A percentile compares a stretch with the other conserved stretches of the same genome.
Conservation (phyloP, 2,329 filamentous ascomycete genomes). For the Aspergillus sp. region DNA sequence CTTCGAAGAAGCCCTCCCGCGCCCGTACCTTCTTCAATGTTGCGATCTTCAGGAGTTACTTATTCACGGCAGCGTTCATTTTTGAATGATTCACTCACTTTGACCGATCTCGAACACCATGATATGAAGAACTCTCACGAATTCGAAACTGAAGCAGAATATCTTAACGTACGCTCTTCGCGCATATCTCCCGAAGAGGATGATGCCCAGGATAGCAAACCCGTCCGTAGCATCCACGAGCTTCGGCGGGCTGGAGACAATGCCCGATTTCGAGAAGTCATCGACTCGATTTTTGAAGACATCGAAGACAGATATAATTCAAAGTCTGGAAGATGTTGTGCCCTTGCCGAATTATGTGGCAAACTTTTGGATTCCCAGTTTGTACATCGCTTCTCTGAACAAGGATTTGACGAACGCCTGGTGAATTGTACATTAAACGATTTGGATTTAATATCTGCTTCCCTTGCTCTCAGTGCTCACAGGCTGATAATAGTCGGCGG, state of each 20-base stretch:
- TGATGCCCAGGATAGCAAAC: slow-evolving; percentile 43
- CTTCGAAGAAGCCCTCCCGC: slow-evolving; percentile 9
- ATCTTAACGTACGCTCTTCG: slow-evolving; percentile 6
- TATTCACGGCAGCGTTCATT: slow-evolving; percentile 62
- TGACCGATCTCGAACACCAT: slow-evolving; percentile 13
- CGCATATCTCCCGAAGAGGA: slow-evolving; percentile 42
- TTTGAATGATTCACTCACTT: slow-evolving; percentile 49
- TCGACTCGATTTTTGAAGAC: slow-evolving; percentile 60
- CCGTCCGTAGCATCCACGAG: slow-evolving; percentile 61
- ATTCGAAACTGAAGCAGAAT: slow-evolving; percentile 2
- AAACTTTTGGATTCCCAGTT: slow-evolving; percentile 50
- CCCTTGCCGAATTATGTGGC: slow-evolving; percentile 55
- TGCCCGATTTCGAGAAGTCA: slow-evolving; percentile 55
- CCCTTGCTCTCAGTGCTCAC: slow-evolving; percentile 35
- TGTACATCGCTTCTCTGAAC: slow-evolving; percentile 63
- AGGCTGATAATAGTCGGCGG: slow-evolving; percentile 30
- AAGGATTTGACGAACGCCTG: slow-evolving; percentile 68
- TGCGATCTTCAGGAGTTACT: slow-evolving; percentile 50
- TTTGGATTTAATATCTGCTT: slow-evolving; percentile 49
- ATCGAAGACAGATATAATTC: slow-evolving; percentile 51
- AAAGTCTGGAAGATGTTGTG: slow-evolving; percentile 51
- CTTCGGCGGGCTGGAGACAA: slow-evolving; percentile 60
- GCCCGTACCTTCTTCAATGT: slow-evolving; percentile 23
- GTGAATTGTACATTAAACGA: slow-evolving; percentile 62
- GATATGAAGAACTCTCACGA: slow-evolving; percentile 6